phyloP scores from a whole-genome alignment of 305 asterid species.

The Fraxinus sp. region DNA sequence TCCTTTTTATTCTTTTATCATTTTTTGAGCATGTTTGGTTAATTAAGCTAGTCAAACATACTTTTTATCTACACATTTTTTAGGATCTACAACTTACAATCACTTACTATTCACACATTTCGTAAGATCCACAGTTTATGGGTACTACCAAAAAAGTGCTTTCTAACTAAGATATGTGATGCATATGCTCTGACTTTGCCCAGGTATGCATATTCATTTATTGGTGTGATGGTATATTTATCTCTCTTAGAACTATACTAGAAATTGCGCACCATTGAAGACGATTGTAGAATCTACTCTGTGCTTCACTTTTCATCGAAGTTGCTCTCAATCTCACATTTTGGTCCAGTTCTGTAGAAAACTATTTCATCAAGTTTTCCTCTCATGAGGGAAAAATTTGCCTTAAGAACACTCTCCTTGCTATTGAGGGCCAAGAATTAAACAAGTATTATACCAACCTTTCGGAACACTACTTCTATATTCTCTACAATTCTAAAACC shows the following conservation, averaged over 20 bases:
- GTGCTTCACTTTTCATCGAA: background rate
- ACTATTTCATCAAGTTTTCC: background rate
- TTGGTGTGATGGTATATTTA: background rate
- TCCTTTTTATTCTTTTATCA: background rate
- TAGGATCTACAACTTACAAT: background rate
- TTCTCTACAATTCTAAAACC: background rate
- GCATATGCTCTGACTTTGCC: background rate
- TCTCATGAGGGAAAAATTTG: background rate
- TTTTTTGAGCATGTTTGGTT: no score
- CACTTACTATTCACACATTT: no score
- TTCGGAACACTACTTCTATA: background rate
- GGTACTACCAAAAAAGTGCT: background rate
- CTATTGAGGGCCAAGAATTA: background rate
- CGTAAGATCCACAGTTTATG: background rate
- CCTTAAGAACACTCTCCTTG: background rate
- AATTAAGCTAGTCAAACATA: no score
- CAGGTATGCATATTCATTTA: background rate
- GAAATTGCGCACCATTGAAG: background rate
- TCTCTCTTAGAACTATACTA: background rate
- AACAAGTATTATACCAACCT: background rate
- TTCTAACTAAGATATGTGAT: background rate
- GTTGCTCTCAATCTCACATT: background rate
- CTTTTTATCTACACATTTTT: no score
- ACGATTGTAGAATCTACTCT: background rate
- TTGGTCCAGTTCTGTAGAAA: background rate